A percentile compares a stretch with the other conserved stretches of the same genome.
These are phyloP conservation scores for Carex parvula DNA, from an alignment of 176 grass and related monocot species.

Conservation along the genomic window DNA sequence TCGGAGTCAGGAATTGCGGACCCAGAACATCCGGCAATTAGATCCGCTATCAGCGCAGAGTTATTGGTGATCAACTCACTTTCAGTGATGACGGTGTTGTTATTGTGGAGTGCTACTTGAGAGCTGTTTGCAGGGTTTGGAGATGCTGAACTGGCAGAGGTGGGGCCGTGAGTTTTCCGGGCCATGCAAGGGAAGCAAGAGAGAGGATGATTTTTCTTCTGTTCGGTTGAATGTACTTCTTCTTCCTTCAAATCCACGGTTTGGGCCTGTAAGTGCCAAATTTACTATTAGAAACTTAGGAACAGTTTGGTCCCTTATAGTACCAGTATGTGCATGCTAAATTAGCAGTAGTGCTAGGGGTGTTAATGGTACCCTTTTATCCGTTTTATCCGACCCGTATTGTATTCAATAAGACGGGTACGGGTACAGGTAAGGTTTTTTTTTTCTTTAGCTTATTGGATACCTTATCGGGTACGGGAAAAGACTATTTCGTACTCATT, in stretches of 20 bases:
- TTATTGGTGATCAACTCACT: constrained; percentile 10
- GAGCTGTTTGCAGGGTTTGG: not conserved
- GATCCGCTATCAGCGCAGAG: constrained; percentile 12
- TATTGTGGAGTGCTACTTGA: constrained; percentile 5
- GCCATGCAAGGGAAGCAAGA: constrained; percentile 17
- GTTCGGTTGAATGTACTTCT: not conserved
- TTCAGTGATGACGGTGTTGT: not conserved
- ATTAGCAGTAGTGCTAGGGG: not conserved
- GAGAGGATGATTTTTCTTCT: not conserved
- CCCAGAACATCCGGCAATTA: constrained; percentile 9
- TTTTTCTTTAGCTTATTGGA: too few relatives aligned
- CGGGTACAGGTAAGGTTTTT: too few relatives aligned
- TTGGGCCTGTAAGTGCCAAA: not conserved
- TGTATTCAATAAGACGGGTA: too few relatives aligned
- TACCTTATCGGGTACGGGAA: too few relatives aligned
- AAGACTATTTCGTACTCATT: too few relatives aligned
- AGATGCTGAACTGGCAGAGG: not conserved
- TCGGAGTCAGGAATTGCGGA: constrained; percentile 8
- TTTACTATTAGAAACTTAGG: not conserved
- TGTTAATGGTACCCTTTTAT: too few relatives aligned
- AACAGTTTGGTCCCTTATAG: not conserved
- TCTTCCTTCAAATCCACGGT: not conserved
- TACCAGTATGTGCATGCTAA: not conserved
- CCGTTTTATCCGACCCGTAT: too few relatives aligned
- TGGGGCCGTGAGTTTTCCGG: not conserved